phyloP scores from a whole-genome alignment of 805 yeast genomes.

The Lachancea sp. region DNA sequence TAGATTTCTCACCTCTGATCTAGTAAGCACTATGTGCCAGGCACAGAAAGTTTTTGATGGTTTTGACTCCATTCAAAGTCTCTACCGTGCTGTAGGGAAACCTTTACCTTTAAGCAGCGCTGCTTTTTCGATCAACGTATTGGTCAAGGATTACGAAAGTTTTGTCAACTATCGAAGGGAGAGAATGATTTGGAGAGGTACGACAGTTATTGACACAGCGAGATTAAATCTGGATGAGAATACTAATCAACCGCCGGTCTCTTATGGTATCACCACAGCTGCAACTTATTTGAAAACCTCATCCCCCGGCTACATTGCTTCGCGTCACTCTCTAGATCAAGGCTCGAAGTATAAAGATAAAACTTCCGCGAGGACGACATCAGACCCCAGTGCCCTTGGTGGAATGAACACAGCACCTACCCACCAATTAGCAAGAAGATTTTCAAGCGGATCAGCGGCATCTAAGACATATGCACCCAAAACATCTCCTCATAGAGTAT shows the following conservation, averaged over 20 bases:
- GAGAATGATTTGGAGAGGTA: constrained; percentile 28
- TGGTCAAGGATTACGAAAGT: constrained; percentile 25
- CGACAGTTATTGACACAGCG: constrained; percentile 16
- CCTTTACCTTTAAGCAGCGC: constrained; percentile 5
- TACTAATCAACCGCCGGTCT: constrained; percentile 2
- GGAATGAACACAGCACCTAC: constrained; percentile 15
- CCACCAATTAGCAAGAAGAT: constrained; percentile 7
- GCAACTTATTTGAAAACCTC: constrained; percentile 19
- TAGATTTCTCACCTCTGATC: constrained; percentile 26
- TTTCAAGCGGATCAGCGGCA: constrained; percentile 6
- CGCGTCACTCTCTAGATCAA: not conserved
- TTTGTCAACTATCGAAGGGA: constrained; percentile 26
- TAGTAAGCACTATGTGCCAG: constrained; percentile 25
- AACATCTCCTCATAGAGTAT: not conserved
- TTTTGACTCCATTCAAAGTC: constrained; percentile 15
- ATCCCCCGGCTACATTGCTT: not conserved
- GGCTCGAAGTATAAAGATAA: not conserved
- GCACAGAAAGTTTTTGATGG: constrained; percentile 24
- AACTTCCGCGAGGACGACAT: not conserved
- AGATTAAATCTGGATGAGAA: constrained; percentile 20
- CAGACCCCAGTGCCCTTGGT: not conserved
- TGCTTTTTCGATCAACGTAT: constrained; percentile 20
- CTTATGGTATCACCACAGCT: constrained; percentile 27
- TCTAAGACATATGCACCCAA: constrained; percentile 15
- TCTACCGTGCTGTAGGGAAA: constrained; percentile 20